These are phyloP conservation scores for Pleurotus tuber-regium DNA, from an alignment of 768 basidiomycete genomes.

Conservation along the genomic window DNA sequence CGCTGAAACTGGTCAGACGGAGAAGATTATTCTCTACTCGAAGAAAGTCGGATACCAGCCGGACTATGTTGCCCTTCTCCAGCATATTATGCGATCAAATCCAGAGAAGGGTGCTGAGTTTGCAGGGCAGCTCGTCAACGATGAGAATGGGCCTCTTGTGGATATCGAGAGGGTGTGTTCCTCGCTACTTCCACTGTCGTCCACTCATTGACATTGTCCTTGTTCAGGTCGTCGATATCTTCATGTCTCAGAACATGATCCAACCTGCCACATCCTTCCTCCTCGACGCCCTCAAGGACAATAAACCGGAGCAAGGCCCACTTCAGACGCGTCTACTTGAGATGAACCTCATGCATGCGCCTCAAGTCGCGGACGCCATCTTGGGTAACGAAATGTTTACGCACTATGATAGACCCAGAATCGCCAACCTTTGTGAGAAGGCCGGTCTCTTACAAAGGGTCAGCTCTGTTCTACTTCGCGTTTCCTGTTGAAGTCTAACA, in stretches of 20 bases:
- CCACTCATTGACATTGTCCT: neutral
- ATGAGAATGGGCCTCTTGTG: conserved; percentile 88
- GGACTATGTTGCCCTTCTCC: conserved; percentile 88
- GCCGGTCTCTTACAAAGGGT: conserved; percentile 94
- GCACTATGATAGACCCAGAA: conserved; percentile 93
- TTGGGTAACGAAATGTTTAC: conserved; percentile 98
- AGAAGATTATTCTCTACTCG: conserved; percentile 96
- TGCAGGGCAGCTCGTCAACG: conserved; percentile 90
- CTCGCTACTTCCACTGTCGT: conserved; percentile 7
- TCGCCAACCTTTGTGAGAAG: conserved; percentile 98
- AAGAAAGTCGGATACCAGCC: conserved; percentile 96
- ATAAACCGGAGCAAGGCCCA: conserved; percentile 94
- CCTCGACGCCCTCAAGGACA: conserved; percentile 96
- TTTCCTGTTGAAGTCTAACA: conserved; percentile 11
- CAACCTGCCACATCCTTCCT: conserved; percentile 98
- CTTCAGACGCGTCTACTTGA: conserved; percentile 95
- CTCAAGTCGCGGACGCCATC: conserved; percentile 98
- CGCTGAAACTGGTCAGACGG: conserved; percentile 96
- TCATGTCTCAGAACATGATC: conserved; percentile 99
- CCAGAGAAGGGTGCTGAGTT: conserved; percentile 99
- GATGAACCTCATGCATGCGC: conserved; percentile 97
- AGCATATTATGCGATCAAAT: conserved; percentile 94
- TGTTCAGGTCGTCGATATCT: conserved; percentile 88
- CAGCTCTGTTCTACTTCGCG: conserved; percentile 25
- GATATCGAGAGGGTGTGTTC: conserved; percentile 82